Percentiles rank a stretch among this genome's conserved stretches.
Evolutionary conservation across 2,329 filamentous ascomycete species (phyloP).

Genomic region (Fusarium circinatum): DNA sequence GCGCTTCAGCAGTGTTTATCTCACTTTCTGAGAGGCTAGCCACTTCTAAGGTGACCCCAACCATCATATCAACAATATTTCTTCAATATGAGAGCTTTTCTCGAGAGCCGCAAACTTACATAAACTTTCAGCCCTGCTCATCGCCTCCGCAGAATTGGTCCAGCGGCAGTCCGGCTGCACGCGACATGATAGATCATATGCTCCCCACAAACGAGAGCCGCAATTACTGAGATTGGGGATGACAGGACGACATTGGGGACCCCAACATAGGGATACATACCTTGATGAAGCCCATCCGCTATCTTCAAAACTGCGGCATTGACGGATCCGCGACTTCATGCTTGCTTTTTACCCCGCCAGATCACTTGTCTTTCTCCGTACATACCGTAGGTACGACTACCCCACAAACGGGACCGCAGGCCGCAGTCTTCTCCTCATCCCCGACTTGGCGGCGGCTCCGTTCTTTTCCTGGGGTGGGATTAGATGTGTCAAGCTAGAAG

Average conservation of each 20-base stretch:
- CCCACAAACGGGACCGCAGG: constrained; percentile 38
- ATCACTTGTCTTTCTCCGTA: constrained; percentile 23
- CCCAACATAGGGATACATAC: constrained; percentile 10
- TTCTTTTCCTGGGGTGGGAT: constrained; percentile 16
- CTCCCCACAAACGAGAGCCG: constrained; percentile 35
- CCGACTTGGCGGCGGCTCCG: constrained; percentile 29
- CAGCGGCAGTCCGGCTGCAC: constrained; percentile 9
- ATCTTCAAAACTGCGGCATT: constrained; percentile 10
- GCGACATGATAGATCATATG: constrained; percentile 21
- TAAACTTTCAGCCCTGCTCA: constrained; percentile 10
- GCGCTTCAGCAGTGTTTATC: background rate
- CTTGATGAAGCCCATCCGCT: constrained; percentile 2
- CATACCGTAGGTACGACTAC: constrained; percentile 23
- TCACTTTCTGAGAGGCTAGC: background rate
- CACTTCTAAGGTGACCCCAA: background rate
- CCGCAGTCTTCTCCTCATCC: constrained; percentile 34
- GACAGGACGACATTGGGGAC: background rate
- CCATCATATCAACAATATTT: background rate
- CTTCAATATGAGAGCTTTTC: background rate
- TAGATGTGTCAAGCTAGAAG: constrained; percentile 18
- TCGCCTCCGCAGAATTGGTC: background rate
- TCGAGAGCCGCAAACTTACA: constrained; percentile 7
- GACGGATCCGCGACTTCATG: constrained; percentile 34
- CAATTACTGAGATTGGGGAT: constrained; percentile 37
- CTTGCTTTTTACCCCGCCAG: constrained; percentile 33